Evolutionary conservation across 2,329 filamentous ascomycete species (phyloP).

Genomic region (Rutstroemia sp.): DNA sequence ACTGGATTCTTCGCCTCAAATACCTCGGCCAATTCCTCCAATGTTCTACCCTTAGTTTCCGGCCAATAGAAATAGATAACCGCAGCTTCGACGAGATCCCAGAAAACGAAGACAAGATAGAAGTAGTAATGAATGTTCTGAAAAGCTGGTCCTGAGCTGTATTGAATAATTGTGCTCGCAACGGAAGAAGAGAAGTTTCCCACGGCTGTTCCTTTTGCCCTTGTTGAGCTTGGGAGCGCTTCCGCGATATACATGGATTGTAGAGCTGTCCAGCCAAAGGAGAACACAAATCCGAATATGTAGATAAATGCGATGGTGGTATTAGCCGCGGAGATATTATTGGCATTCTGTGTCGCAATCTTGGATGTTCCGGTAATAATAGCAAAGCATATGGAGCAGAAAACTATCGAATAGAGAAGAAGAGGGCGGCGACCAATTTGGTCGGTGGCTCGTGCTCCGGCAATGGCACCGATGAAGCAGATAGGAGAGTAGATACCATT

Average conservation of each 20-base stretch:
- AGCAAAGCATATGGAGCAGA: slow-evolving; percentile 40
- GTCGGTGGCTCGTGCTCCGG: slow-evolving; percentile 19
- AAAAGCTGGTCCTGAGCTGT: slow-evolving; percentile 33
- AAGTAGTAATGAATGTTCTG: slow-evolving; percentile 32
- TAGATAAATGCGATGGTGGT: slow-evolving; percentile 44
- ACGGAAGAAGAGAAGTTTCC: slow-evolving; percentile 36
- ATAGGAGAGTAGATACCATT: slow-evolving; percentile 32
- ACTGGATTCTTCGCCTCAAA: slow-evolving; percentile 44
- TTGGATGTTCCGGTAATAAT: slow-evolving; percentile 43
- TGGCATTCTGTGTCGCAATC: slow-evolving; percentile 18
- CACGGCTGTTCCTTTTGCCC: slow-evolving; percentile 36
- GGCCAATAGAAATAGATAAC: slow-evolving; percentile 47
- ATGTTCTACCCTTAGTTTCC: slow-evolving; percentile 47
- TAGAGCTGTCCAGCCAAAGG: slow-evolving; percentile 43
- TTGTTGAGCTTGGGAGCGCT: slow-evolving; percentile 37
- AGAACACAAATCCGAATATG: slow-evolving; percentile 45
- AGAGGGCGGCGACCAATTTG: slow-evolving; percentile 30
- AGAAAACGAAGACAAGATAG: slow-evolving; percentile 28
- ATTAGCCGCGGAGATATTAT: slow-evolving; percentile 33
- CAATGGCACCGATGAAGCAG: slow-evolving; percentile 32
- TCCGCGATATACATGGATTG: slow-evolving; percentile 44
- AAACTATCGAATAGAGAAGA: slow-evolving; percentile 40
- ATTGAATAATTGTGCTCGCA: slow-evolving; percentile 31
- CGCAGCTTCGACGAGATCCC: slow-evolving; percentile 27
- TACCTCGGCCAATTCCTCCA: slow-evolving; percentile 47